Percentiles rank a stretch among this genome's conserved stretches.
Evolutionary conservation across 768 basidiomycete species (phyloP).

Genomic region (Mycena albidolilacea): DNA sequence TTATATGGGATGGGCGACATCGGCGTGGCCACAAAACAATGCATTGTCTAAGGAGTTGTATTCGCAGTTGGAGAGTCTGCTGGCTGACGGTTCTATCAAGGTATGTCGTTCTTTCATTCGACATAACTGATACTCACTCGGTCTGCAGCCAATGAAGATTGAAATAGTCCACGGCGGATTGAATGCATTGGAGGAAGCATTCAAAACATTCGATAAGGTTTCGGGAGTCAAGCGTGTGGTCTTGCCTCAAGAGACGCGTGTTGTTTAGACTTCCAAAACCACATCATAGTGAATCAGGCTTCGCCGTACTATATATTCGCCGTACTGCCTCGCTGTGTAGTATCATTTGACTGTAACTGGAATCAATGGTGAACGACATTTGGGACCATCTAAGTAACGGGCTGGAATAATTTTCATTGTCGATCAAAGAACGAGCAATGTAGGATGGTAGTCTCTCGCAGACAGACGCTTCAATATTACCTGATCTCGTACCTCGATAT

Average conservation of each 20-base stretch:
- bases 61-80: conserved; percentile 14
- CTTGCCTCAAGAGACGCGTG: conserved; percentile 12
- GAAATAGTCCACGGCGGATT: conserved; percentile 21
- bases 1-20: conserved; percentile 23
- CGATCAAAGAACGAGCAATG: no score
- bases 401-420: no score
- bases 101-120: conserved; percentile 5
- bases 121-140: conserved; percentile 4
- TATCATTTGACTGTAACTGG: no score
- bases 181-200: conserved; percentile 14
- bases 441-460: no score
- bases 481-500: no score
- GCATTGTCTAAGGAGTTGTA: conserved; percentile 25
- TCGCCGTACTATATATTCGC: no score
- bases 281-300: no score
- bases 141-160: conserved; percentile 24
- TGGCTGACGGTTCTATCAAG: conserved; percentile 30
- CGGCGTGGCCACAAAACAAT: conserved; percentile 25
- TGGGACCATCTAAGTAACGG: no score
- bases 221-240: conserved; percentile 21
- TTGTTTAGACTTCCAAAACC: no score
- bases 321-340: no score
- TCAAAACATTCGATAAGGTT: conserved; percentile 18
- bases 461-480: no score
- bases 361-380: no score